Conservation (phyloP, 768 basidiomycete genomes). For the Phanerochaete sordida region DNA sequence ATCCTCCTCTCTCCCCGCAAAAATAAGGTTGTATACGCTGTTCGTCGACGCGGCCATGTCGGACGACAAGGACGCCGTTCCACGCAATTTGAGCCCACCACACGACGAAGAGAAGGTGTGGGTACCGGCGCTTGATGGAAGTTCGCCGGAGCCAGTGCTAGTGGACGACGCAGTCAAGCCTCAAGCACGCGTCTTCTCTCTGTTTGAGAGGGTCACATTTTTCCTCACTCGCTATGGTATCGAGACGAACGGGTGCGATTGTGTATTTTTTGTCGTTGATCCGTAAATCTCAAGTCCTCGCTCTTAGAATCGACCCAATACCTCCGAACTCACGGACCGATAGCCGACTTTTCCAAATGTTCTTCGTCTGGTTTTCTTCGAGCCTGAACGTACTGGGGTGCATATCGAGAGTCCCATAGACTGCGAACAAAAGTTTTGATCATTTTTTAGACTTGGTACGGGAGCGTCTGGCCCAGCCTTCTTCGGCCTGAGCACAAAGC, state of each 20-base stretch:
- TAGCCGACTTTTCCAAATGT: conserved; percentile 58
- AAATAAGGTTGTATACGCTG: not conserved
- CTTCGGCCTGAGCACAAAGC: conserved; percentile 42
- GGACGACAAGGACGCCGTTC: not conserved
- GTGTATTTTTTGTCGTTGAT: not conserved
- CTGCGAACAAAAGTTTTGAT: too few species aligned
- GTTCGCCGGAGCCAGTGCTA: not conserved
- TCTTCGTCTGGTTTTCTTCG: conserved; percentile 71
- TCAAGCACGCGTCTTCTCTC: not conserved
- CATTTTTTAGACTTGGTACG: conserved; percentile 37
- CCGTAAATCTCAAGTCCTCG: too few species aligned
- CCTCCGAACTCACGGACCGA: conserved; percentile 48
- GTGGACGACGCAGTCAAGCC: not conserved
- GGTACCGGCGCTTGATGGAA: not conserved
- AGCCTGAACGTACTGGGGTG: conserved; percentile 65
- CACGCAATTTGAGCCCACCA: not conserved
- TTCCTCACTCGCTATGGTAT: conserved; percentile 33
- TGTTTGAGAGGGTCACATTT: conserved; percentile 18
- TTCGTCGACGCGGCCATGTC: not conserved
- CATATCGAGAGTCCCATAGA: too few species aligned
- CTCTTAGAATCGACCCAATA: conserved; percentile 51
- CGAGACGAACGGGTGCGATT: conserved; percentile 37
- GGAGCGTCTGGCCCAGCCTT: conserved; percentile 49
- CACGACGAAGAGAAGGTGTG: not conserved
- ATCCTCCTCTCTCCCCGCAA: not conserved